Conservation (phyloP, 441 rosid genomes). For the Gossypium schwendimanii region DNA sequence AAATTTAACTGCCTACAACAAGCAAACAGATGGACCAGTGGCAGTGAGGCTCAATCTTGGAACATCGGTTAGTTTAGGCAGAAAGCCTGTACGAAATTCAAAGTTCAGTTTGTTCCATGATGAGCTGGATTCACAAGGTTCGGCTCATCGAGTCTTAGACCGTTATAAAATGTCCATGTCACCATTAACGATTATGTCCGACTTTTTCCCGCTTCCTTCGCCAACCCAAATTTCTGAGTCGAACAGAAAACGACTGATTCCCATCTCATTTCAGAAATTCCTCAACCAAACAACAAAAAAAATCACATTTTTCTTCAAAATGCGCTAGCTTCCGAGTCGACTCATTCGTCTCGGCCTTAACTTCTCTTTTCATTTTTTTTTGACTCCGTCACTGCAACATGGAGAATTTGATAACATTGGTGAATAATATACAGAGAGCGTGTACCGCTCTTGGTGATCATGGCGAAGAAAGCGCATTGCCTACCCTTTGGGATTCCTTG, state of each 20-base stretch:
- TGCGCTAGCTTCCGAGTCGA: background rate
- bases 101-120: background rate
- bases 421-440: constrained; percentile 85
- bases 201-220: constrained; percentile 26
- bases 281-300: background rate
- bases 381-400: constrained; percentile 17
- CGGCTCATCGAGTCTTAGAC: background rate
- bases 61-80: too few species aligned
- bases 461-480: constrained; percentile 86
- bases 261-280: background rate
- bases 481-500: constrained; percentile 92
- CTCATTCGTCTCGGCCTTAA: background rate
- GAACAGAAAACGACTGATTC: background rate
- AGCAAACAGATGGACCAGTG: too few species aligned
- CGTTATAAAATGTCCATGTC: background rate
- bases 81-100: background rate
- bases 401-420: constrained; percentile 82
- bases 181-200: background rate
- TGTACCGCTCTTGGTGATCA: constrained; percentile 92
- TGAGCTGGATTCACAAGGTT: too few species aligned
- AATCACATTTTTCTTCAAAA: background rate
- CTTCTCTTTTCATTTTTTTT: background rate
- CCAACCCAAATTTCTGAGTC: constrained; percentile 3
- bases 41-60: too few species aligned
- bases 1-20: too few species aligned